A percentile compares a stretch with the other conserved stretches of the same genome.
Evolutionary conservation across 306 rosid species (phyloP).

Genomic region (Boehmeria nivea): DNA sequence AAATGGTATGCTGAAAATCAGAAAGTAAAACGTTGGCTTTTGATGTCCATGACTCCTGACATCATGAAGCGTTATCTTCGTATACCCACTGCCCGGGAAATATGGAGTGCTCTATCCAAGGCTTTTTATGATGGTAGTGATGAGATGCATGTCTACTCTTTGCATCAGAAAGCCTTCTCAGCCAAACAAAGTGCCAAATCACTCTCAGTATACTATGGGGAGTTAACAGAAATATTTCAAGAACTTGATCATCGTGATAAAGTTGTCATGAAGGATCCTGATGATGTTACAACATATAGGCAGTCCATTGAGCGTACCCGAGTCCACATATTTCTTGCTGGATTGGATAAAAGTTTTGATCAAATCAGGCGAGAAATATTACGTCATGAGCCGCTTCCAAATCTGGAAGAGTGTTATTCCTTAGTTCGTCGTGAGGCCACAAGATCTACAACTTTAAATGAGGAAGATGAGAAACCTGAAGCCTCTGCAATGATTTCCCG

Average conservation of each 20-base stretch:
- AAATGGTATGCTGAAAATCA: slow-evolving; percentile 7
- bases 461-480: background rate
- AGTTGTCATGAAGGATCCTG: slow-evolving; percentile 1
- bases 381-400: background rate
- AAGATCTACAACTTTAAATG: background rate
- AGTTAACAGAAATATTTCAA: background rate
- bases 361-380: background rate
- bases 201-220: background rate
- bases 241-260: background rate
- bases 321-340: background rate
- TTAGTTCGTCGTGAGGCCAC: background rate
- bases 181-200: background rate
- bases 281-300: background rate
- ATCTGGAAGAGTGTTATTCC: background rate
- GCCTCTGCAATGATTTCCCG: background rate
- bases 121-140: slow-evolving; percentile 1
- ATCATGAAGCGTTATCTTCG: background rate
- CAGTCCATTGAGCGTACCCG: background rate
- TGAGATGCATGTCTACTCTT: background rate
- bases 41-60: background rate
- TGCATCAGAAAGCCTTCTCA: background rate
- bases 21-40: background rate
- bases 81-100: background rate
- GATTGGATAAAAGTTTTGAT: background rate
- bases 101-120: background rate